phyloP scores from a whole-genome alignment of 805 yeast genomes.

The Metschnikowia bowlesiae region DNA sequence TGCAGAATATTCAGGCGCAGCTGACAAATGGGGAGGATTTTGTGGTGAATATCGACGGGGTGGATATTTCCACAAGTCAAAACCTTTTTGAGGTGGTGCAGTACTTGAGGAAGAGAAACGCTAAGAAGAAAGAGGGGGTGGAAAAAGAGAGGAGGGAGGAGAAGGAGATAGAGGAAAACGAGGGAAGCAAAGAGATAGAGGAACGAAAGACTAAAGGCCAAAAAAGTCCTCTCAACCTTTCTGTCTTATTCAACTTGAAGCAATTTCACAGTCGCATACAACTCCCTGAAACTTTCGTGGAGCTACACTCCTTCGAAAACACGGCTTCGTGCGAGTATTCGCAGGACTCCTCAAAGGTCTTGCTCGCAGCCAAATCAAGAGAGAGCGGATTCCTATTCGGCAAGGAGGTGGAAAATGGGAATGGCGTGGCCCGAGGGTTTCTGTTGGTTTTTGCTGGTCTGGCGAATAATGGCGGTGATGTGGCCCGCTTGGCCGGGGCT shows the following conservation, averaged over 20 bases:
- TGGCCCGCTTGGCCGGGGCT: neutral
- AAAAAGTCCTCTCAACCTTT: neutral
- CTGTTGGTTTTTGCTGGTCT: neutral
- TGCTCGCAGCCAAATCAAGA: neutral
- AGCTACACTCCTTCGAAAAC: slow-evolving; percentile 4
- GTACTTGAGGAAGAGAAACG: neutral
- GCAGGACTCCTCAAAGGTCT: neutral
- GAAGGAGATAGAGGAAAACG: neutral
- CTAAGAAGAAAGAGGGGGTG: neutral
- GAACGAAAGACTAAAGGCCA: neutral
- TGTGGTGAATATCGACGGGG: slow-evolving; percentile 6
- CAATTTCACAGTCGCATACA: slow-evolving; percentile 5
- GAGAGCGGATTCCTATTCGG: neutral
- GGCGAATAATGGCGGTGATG: neutral
- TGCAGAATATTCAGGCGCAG: slow-evolving; percentile 3
- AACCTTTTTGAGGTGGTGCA: slow-evolving; percentile 2
- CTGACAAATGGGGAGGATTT: neutral
- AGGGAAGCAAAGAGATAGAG: neutral
- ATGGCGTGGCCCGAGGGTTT: neutral
- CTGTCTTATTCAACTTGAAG: slow-evolving; percentile 6
- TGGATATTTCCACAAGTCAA: slow-evolving; percentile 6
- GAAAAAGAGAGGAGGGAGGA: neutral
- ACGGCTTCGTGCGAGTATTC: neutral
- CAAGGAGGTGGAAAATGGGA: neutral
- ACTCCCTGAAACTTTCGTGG: slow-evolving; percentile 6